A percentile compares a stretch with the other conserved stretches of the same genome.
Evolutionary conservation across 208 protist genomes (phyloP).

Genomic region (Trichomonas tenax): DNA sequence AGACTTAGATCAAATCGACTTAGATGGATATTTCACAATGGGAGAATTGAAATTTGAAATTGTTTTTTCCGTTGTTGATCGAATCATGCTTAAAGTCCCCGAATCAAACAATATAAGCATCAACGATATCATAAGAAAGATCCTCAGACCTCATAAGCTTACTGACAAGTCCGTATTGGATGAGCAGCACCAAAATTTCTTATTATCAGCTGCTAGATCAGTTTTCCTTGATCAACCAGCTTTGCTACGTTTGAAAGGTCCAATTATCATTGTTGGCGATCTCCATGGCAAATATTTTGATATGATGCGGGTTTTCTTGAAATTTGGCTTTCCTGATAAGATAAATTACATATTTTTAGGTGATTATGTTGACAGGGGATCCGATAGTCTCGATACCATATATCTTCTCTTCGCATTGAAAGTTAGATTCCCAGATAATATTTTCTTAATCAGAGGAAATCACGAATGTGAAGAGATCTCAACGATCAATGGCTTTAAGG

Average conservation of each 20-base stretch:
- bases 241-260: background rate
- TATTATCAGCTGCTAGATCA: background rate
- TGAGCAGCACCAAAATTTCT: background rate
- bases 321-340: background rate
- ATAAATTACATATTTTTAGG: background rate
- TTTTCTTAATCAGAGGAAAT: constrained; percentile 71
- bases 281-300: background rate
- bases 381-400: background rate
- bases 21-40: background rate
- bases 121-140: background rate
- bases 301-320: background rate
- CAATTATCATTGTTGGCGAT: background rate
- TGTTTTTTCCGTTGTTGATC: background rate
- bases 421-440: constrained; percentile 54
- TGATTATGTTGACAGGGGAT: constrained; percentile 1
- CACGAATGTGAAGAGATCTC: constrained; percentile 74
- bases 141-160: background rate
- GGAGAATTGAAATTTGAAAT: background rate
- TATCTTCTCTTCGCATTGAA: background rate
- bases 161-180: background rate
- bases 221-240: background rate
- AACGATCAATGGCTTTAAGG: constrained; percentile 70
- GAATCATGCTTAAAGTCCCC: background rate
- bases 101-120: background rate
- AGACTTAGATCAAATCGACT: background rate